A percentile compares a stretch with the other conserved stretches of the same genome.
Evolutionary conservation across 225 moss, liverwort and hornwort genomes (phyloP).

Genomic region (Climacium dendroides): DNA sequence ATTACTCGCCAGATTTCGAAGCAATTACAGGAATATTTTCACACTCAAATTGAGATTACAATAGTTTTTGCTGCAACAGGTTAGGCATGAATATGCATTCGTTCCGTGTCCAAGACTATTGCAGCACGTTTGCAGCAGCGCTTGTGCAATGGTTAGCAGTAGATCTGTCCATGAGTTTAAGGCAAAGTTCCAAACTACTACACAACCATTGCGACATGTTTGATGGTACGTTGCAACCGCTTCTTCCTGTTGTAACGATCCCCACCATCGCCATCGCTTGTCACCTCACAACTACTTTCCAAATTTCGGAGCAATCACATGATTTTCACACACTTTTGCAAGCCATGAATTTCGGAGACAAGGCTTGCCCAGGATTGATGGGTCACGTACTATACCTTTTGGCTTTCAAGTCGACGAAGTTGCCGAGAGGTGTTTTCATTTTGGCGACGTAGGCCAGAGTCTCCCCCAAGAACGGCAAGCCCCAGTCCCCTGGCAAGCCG

Average conservation of each 20-base stretch:
- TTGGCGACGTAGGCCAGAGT: conserved; percentile 20
- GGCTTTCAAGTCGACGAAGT: conserved; percentile 34
- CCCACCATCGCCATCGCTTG: background rate
- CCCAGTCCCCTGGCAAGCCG: conserved; percentile 30
- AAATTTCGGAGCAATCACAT: background rate
- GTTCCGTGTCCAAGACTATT: background rate
- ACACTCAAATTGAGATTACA: background rate
- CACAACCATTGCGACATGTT: background rate
- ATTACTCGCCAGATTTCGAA: background rate
- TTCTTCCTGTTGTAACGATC: background rate
- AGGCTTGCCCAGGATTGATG: background rate
- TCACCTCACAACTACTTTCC: background rate
- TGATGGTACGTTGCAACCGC: background rate
- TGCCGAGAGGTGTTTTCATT: conserved; percentile 27
- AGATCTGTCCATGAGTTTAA: background rate
- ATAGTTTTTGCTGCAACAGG: background rate
- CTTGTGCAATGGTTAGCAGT: background rate
- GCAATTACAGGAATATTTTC: background rate
- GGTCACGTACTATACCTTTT: background rate
- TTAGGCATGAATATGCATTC: background rate
- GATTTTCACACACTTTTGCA: background rate
- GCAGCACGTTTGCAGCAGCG: background rate
- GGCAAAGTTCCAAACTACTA: background rate
- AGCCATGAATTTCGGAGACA: background rate
- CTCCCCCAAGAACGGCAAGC: conserved; percentile 34